A percentile compares a stretch with the other conserved stretches of the same genome.
phyloP scores from a whole-genome alignment of 108 stramenopile genomes.

The Cyclotella choctawhatcheeana region DNA sequence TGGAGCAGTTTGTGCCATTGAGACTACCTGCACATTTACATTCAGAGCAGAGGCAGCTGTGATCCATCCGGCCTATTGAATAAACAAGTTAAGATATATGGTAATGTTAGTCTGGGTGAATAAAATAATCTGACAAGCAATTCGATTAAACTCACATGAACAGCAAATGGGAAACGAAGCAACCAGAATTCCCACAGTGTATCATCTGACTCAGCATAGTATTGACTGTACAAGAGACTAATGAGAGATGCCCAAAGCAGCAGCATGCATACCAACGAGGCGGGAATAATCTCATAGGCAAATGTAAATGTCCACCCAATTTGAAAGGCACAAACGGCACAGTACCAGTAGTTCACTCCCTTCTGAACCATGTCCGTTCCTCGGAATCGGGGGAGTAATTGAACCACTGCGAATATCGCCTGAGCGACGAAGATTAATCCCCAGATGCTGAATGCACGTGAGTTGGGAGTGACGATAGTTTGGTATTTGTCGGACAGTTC shows the following conservation, averaged over 20 bases:
- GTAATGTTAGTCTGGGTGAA: too few species aligned
- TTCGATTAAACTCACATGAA: too few species aligned
- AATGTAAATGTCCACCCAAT: slow-evolving; percentile 75
- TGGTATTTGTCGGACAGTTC: slow-evolving; percentile 77
- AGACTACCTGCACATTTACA: slow-evolving; percentile 72
- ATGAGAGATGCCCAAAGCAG: slow-evolving; percentile 53
- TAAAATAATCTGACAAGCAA: too few species aligned
- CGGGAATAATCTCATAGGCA: slow-evolving; percentile 60
- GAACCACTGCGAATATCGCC: slow-evolving; percentile 64
- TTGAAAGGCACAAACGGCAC: slow-evolving; percentile 59
- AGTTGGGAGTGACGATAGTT: slow-evolving; percentile 80
- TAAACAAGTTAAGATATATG: too few species aligned
- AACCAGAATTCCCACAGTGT: slow-evolving; percentile 59
- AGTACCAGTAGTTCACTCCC: slow-evolving; percentile 68
- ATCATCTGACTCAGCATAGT: slow-evolving; percentile 30
- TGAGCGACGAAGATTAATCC: slow-evolving; percentile 76
- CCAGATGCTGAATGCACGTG: slow-evolving; percentile 83
- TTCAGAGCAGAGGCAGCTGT: slow-evolving; percentile 81
- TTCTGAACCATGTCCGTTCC: slow-evolving; percentile 45
- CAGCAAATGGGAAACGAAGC: slow-evolving; percentile 78
- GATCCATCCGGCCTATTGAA: slow-evolving; percentile 91
- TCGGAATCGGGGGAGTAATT: slow-evolving; percentile 53
- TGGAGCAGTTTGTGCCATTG: slow-evolving; percentile 28
- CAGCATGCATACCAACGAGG: slow-evolving; percentile 69
- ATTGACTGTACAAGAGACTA: slow-evolving; percentile 38